Evolutionary conservation across 208 protist genomes (phyloP), one percentile per base, ranked within the genome.

Genomic region (Crithidia thermophila): DNA sequence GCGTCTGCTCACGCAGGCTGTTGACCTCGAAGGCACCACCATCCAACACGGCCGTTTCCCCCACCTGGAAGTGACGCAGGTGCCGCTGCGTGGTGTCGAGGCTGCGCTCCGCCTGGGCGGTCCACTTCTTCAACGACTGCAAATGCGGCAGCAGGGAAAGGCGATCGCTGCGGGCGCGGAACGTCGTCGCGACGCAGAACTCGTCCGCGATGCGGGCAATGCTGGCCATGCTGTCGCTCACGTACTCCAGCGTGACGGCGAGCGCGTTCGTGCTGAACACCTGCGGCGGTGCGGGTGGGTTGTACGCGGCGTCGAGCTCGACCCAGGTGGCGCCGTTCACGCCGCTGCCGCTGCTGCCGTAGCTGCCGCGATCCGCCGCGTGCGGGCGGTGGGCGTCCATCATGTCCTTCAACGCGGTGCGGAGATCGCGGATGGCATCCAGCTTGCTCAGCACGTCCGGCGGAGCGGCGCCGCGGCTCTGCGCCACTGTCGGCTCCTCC

Each of bases 1-100:
- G 73, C 28, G 88, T 87, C 61, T 89, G 75, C 61, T 95, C 87
- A 21, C 83, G 84, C 53, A 87, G 67, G 59, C 67, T 77, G 71
- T 86, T 91, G 21, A 95, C 57, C 65, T 95, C 90, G 20, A 69
- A 72, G 20, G 58, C 42, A 21, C 81, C 84, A 39, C 75, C 79
- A 6, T 95, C 78, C 51, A 87, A 21, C 46, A 93, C 46, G 10
- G 87, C 84, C 42, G 71, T 72, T 63, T 93, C 78, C 47, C 87
- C 88, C 8, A 71, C 30, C 62, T 90, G 77, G 61, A 91, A 88
- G 75, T 91, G 90, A 23, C 67, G 53, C 9, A 90, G 63, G 47
- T 95, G 87, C 9, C 75, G 57, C 64, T 85, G 30, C 23, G 77
- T 60, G 18, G 77, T 69, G 18, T 64, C 50, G 27, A 87, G 65